Evolutionary conservation across 2,329 filamentous ascomycete genomes (phyloP).

Genomic region (Epichloe hybrida): DNA sequence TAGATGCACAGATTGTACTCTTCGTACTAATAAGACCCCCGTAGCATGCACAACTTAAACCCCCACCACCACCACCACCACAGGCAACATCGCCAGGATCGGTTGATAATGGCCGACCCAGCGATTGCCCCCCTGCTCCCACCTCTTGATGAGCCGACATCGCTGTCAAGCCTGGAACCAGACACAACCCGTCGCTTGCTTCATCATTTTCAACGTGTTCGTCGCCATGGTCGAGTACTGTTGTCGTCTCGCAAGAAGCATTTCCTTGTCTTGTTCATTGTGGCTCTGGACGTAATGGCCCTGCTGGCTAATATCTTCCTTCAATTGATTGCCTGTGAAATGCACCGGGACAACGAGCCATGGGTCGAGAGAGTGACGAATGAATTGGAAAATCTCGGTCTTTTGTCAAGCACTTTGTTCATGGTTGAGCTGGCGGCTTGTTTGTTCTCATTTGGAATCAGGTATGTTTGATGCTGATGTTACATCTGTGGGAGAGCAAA

Average conservation of each 20-base stretch:
- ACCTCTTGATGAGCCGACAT: not conserved
- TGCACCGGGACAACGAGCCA: slow-evolving; percentile 22
- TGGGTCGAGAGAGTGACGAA: slow-evolving; percentile 27
- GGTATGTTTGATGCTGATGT: slow-evolving; percentile 27
- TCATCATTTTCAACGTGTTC: slow-evolving; percentile 2
- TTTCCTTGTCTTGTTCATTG: slow-evolving; percentile 28
- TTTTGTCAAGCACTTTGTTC: slow-evolving; percentile 51
- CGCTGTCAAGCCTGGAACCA: not conserved
- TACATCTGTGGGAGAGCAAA: not conserved
- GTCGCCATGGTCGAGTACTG: slow-evolving; percentile 7
- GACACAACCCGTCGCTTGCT: slow-evolving; percentile 1
- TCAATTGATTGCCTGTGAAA: slow-evolving; percentile 34
- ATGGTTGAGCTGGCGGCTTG: slow-evolving; percentile 46
- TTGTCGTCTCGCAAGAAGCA: slow-evolving; percentile 29
- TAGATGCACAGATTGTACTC: not conserved
- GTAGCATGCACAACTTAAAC: not conserved
- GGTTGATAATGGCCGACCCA: not conserved
- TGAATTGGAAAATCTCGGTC: slow-evolving; percentile 35
- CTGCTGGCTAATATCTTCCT: slow-evolving; percentile 35
- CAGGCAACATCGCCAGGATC: not conserved
- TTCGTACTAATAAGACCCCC: not conserved
- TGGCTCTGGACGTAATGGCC: slow-evolving; percentile 31
- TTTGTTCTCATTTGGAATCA: slow-evolving; percentile 46
- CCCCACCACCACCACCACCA: not conserved
- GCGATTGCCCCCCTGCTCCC: slow-evolving; percentile 1